Evolutionary conservation across 257 asterid species (phyloP), one percentile per base, ranked within the genome.

Genomic region (Ilex asprella): DNA sequence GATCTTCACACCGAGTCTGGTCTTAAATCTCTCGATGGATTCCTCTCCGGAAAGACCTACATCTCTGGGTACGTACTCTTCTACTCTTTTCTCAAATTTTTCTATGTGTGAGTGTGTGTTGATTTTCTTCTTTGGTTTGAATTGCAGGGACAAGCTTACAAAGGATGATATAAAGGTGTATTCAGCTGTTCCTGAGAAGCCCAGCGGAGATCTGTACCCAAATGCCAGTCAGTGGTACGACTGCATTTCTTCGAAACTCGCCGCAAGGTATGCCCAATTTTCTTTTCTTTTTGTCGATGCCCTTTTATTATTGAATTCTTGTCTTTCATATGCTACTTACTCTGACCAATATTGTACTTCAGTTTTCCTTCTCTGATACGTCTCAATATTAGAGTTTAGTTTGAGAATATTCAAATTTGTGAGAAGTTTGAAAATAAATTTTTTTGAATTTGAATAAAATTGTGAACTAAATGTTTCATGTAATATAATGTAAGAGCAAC

Each of bases 1-100:
- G 89, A 88, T 88, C 95, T 91, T 64, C 87, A 84, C 76, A 74
- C 90, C 0, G 95, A 88, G 58, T 50, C 95, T 30, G 98, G 98
- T 63, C 74, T 88, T 67, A 84, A 84, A 75, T 76, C 96, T 16
- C 87, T 91, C 2, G 78, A 91, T 5, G 84, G 39, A 0, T 78
- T 63, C 62, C 94, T 91, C 35, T 59, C 95, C 55, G 96, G 87
- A n/a, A 91, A 91, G 71, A 77, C 81, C 5, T 81, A 62, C 82
- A 74, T 91, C 73, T 86, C 90, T 31, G 94, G 95, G 98, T 88
- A 35, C 27, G 41, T 31, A 3, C 56, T 16, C n/a, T n/a, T 31
- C 21, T 53, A 57, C 39, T 12, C 16, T 35, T 7, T 35, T 35
- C 5, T 35, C 41, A 35, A 5, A 35, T 1, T 35, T 35, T 35